Percentiles rank a stretch among this genome's conserved stretches.
These are phyloP conservation scores for Tilletia horrida DNA, from an alignment of 1,284 basidiomycete genomes.

Conservation along the genomic window DNA sequence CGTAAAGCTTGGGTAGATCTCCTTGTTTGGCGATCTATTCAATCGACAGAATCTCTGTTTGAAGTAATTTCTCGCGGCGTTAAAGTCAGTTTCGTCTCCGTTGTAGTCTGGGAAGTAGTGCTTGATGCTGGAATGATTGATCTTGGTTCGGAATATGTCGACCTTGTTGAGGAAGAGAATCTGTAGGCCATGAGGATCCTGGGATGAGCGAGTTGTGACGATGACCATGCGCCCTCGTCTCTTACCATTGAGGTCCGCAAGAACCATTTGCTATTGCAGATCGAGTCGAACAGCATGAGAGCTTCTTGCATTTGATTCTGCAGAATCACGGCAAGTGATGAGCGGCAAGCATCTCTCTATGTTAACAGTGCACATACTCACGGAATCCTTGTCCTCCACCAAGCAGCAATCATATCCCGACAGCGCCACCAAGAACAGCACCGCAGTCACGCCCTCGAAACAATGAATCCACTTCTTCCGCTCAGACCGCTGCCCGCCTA, in stretches of 20 bases:
- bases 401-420: slow-evolving; percentile 89
- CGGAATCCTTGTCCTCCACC: slow-evolving; percentile 86
- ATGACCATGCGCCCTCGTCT: slow-evolving; percentile 22
- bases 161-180: slow-evolving; percentile 65
- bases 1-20: slow-evolving; percentile 82
- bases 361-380: slow-evolving; percentile 56
- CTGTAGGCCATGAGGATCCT: slow-evolving; percentile 56
- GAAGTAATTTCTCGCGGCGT: slow-evolving; percentile 82
- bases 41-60: slow-evolving; percentile 76
- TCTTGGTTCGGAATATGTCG: slow-evolving; percentile 81
- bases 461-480: slow-evolving; percentile 66
- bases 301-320: slow-evolving; percentile 96
- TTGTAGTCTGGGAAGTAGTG: slow-evolving; percentile 63
- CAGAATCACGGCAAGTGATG: background rate
- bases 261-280: slow-evolving; percentile 95
- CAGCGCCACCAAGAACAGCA: slow-evolving; percentile 78
- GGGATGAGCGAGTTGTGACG: slow-evolving; percentile 13
- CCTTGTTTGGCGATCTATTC: slow-evolving; percentile 78
- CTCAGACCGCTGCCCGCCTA: slow-evolving; percentile 84
- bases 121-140: slow-evolving; percentile 74
- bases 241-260: slow-evolving; percentile 79
- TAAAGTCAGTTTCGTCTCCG: slow-evolving; percentile 61
- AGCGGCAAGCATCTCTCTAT: background rate
- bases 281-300: slow-evolving; percentile 91
- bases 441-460: slow-evolving; percentile 65